Base-by-base conservation (phyloP, 805 yeast genomes). In the Cyberlindnera mycetangii region DNA sequence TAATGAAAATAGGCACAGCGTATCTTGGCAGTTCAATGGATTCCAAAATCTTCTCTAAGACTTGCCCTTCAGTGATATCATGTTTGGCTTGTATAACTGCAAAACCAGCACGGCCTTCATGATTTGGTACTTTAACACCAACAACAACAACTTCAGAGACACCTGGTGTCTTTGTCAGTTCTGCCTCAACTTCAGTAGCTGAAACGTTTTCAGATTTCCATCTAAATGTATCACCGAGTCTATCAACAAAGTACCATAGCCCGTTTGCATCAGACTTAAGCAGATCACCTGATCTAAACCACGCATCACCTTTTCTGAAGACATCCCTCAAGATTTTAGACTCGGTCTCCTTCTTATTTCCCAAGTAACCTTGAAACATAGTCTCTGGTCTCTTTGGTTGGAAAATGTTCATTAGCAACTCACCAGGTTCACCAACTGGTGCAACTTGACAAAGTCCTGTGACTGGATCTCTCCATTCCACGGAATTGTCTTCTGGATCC, bases 161-260 rank as follows among this genome's bases (percentile, higher is more conserved):
- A 5, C 60, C 52, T 16, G 54, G 54, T 25, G 60, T 50, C 19
- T 63, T 67, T 22, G 68, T 61, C 22, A 86, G 65, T 59, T 81
- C 83, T 59, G 83, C 85, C 61, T 92, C 97, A 32, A 90, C 97
- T 67, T 90, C 97, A 27, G 90, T 83, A 12, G 97, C 89, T 15
- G 93, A 81, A 10, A 92, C 97, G 63, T 90, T 90, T 67, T 90
- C 98, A 2, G 95, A 85, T 68, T 89, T 92, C 98, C 98, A 90
- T 55, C 98, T 75, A 70, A 86, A 90, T 0, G 97, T 92, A 60
- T 90, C 98, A 33, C 98, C 98, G 58, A 92, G 67, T 59, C 98
- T 73, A 69, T 90, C 98, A 36, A 89, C 88, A 64, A 90, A 90
- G 65, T 84, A 88, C 61, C 85, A 74, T 52, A 83, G 67, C 1